phyloP scores from a whole-genome alignment of 176 grass and related monocot species.

The Avena eriantha region DNA sequence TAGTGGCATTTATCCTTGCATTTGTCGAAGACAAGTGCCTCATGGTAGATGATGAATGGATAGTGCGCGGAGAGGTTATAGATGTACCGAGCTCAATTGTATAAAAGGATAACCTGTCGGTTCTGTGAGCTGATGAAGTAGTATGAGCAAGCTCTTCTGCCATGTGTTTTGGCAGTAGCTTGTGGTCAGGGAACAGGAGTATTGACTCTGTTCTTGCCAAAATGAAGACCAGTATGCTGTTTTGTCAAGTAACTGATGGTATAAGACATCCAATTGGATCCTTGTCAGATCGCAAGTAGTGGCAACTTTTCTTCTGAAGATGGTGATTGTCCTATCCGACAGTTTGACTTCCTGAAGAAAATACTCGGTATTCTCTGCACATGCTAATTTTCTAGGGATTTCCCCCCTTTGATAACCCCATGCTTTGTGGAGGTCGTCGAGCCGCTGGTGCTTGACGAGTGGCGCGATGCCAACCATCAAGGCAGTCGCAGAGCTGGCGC shows the following conservation, averaged over 20 bases:
- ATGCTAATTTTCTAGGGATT: too few species aligned
- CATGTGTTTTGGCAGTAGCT: neutral
- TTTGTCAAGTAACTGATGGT: neutral
- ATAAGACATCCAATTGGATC: neutral
- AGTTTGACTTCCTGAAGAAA: neutral
- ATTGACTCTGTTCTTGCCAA: neutral
- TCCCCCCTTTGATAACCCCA: too few species aligned
- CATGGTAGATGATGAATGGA: neutral
- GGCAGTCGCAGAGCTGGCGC: constrained; percentile 77
- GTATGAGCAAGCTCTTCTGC: constrained; percentile 12
- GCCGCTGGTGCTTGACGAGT: constrained; percentile 57
- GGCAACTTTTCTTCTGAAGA: neutral
- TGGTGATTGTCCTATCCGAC: neutral
- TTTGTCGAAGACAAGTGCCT: constrained; percentile 33
- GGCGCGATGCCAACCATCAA: constrained; percentile 59
- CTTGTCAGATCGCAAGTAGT: neutral
- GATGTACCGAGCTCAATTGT: neutral
- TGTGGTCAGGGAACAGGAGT: neutral
- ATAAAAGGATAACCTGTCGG: neutral
- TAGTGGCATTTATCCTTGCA: neutral
- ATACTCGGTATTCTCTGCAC: neutral
- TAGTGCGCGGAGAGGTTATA: neutral
- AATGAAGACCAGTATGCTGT: neutral
- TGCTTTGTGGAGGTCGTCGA: constrained; percentile 61
- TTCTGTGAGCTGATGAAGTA: neutral